phyloP scores from a whole-genome alignment of 306 rosid species.

The Castanopsis chinensis region DNA sequence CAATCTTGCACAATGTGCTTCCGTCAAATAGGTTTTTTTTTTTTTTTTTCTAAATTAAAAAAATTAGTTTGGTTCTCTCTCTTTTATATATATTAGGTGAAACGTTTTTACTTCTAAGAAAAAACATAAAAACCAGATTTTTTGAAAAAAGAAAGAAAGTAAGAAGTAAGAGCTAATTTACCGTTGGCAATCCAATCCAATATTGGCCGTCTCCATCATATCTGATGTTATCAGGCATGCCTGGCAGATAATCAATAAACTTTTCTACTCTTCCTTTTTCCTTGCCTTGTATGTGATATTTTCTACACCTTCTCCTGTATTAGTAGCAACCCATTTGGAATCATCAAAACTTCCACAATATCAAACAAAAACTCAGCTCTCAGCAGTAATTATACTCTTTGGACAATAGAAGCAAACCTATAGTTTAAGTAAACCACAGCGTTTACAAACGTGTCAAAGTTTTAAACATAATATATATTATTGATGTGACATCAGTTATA shows the following conservation, averaged over 20 bases:
- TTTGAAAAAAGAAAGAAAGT: too few relatives aligned
- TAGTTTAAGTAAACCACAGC: too few relatives aligned
- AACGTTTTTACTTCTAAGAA: too few relatives aligned
- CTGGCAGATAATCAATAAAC: constrained; percentile 46
- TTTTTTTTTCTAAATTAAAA: neutral
- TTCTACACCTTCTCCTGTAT: constrained; percentile 53
- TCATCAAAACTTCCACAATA: neutral
- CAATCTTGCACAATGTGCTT: too few relatives aligned
- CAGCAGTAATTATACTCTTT: neutral
- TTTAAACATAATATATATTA: too few relatives aligned
- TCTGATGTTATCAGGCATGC: constrained; percentile 64
- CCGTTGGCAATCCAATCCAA: constrained; percentile 53
- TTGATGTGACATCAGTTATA: too few relatives aligned
- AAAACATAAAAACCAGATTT: too few relatives aligned
- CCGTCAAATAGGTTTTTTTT: too few relatives aligned
- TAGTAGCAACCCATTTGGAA: neutral
- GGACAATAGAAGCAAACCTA: neutral
- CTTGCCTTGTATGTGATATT: constrained; percentile 47
- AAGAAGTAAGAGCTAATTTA: neutral
- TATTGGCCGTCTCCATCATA: constrained; percentile 63
- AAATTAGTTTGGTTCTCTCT: too few relatives aligned
- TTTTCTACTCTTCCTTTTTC: constrained; percentile 51
- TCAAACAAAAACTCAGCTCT: neutral
- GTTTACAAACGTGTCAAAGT: too few relatives aligned
- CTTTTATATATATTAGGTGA: too few relatives aligned